Conservation (phyloP, 139 green algal species). For the Chlamydomonas sphaeroides region DNA sequence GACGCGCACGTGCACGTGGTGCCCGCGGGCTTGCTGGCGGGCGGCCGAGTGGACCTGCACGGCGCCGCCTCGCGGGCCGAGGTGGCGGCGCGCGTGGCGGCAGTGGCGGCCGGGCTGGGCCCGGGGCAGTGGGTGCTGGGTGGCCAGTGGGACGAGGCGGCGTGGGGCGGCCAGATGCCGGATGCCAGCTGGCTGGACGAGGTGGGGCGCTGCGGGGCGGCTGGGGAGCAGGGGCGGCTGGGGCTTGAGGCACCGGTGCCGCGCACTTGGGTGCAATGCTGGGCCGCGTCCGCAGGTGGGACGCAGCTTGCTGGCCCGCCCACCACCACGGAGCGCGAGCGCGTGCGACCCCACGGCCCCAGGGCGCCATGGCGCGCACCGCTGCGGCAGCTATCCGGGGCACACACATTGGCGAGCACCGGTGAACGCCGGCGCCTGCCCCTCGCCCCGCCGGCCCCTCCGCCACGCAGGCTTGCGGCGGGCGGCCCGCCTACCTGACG, state of each 20-base stretch:
- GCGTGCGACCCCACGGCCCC: no score
- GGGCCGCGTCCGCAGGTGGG: no score
- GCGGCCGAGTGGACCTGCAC: constrained; percentile 52
- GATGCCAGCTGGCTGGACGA: constrained; percentile 33
- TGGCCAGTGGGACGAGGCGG: constrained; percentile 63
- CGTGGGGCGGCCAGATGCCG: constrained; percentile 63
- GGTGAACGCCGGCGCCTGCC: no score
- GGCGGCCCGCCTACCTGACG: constrained; percentile 52
- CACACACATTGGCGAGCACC: no score
- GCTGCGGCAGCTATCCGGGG: no score
- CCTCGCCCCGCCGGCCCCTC: not conserved
- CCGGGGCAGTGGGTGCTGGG: constrained; percentile 67
- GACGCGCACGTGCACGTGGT: constrained; percentile 81
- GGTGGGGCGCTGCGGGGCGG: constrained; percentile 16
- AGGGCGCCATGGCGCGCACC: no score
- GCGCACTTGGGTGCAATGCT: no score
- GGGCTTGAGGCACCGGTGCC: no score
- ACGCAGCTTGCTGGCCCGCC: no score
- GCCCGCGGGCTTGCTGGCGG: constrained; percentile 52
- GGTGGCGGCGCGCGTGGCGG: constrained; percentile 33
- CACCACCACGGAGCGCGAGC: no score
- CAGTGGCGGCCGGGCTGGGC: not conserved
- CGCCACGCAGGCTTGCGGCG: constrained; percentile 5
- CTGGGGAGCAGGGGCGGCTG: no score
- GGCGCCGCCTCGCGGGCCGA: constrained; percentile 30